Percentiles rank a stretch among this genome's conserved stretches.
Evolutionary conservation across 495 filamentous ascomycete genomes (phyloP).

Genomic region (Penicillium mononematosum): DNA sequence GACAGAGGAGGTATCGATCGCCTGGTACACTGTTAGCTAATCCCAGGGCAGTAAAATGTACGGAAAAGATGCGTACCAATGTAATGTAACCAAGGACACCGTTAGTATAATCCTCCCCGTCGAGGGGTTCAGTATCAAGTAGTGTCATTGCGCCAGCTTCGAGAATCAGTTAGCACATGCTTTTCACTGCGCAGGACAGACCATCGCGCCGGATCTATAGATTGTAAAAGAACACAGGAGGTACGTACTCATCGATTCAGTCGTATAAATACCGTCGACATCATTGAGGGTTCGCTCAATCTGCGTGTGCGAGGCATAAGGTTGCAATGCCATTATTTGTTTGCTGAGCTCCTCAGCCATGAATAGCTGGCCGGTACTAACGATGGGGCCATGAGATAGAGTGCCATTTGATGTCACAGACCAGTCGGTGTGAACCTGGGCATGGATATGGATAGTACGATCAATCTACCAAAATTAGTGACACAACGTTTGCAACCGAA

Average conservation of each 20-base stretch:
- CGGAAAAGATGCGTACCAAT: neutral
- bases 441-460: constrained; percentile 34
- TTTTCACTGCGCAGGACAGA: no score
- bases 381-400: constrained; percentile 17
- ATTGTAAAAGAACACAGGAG: neutral
- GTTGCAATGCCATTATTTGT: constrained; percentile 44
- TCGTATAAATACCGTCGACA: neutral
- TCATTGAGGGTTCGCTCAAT: neutral
- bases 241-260: neutral
- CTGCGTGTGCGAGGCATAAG: constrained; percentile 53
- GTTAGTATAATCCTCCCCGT: neutral
- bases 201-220: no score
- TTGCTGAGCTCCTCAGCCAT: constrained; percentile 48
- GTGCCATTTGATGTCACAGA: constrained; percentile 26
- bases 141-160: neutral
- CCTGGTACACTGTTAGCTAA: no score
- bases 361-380: constrained; percentile 54
- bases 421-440: constrained; percentile 30
- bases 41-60: no score
- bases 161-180: neutral
- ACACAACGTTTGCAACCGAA: neutral
- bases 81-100: neutral
- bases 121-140: neutral
- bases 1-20: no score
- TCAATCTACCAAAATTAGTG: constrained; percentile 31